Percentiles rank a stretch among this genome's conserved stretches.
These are phyloP conservation scores for Agrocybe pediades DNA, from an alignment of 768 basidiomycete genomes.

Conservation along the genomic window DNA sequence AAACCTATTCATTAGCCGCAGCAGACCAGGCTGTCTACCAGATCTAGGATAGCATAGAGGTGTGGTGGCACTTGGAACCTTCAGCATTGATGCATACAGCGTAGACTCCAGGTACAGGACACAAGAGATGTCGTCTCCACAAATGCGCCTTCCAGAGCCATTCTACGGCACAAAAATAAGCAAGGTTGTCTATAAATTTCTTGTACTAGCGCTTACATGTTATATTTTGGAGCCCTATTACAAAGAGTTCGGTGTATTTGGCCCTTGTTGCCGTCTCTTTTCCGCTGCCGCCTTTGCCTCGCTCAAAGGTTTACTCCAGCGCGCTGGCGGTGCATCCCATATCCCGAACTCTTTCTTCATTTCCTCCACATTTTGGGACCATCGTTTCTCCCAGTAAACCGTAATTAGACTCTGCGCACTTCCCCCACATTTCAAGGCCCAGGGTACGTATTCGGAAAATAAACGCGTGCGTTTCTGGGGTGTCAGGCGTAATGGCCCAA, in stretches of 20 bases:
- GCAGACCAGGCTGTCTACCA: no score
- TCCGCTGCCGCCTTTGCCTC: conserved; percentile 60
- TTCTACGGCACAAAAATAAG: no score
- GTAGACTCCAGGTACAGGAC: no score
- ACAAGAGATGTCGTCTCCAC: no score
- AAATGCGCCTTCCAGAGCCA: no score
- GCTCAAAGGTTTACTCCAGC: conserved; percentile 65
- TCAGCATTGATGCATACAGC: no score
- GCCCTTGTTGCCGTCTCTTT: conserved; percentile 20
- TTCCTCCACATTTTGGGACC: conserved; percentile 81
- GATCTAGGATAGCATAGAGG: no score
- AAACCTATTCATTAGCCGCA: no score
- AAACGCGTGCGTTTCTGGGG: conserved; percentile 55
- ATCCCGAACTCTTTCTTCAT: conserved; percentile 86
- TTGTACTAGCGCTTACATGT: neutral
- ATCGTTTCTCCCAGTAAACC: conserved; percentile 95
- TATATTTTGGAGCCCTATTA: no score
- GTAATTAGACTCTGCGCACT: conserved; percentile 77
- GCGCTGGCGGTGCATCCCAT: conserved; percentile 76
- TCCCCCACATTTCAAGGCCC: conserved; percentile 87
- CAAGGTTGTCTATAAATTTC: no score
- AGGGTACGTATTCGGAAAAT: conserved; percentile 84
- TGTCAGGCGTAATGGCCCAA: conserved; percentile 77
- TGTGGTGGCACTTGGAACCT: no score
- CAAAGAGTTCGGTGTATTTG: neutral